These are phyloP conservation scores for Ochromonas danica DNA, from an alignment of 108 stramenopile species.

Conservation along the genomic window DNA sequence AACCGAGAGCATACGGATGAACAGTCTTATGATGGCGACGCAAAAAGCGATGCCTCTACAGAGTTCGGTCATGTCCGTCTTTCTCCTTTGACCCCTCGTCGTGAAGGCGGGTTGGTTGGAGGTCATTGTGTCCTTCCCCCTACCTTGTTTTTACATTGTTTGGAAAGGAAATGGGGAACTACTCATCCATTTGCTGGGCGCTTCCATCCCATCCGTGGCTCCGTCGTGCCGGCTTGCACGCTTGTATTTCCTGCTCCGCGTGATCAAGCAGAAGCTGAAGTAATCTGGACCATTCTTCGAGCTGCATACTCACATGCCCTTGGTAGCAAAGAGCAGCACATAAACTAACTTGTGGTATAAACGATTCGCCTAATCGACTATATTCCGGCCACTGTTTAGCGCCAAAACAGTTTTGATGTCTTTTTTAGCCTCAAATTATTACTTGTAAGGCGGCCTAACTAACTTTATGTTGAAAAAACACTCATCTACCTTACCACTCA, in stretches of 20 bases:
- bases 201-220: slow-evolving; percentile 1
- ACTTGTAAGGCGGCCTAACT: too few species aligned
- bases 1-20: too few species aligned
- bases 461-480: too few species aligned
- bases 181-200: slow-evolving; percentile 11
- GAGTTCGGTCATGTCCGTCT: not conserved
- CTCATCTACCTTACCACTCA: too few species aligned
- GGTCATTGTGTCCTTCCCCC: not conserved
- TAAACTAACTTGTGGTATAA: too few species aligned
- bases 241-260: not conserved
- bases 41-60: too few species aligned
- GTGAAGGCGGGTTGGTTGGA: not conserved
- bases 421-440: too few species aligned
- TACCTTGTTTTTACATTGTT: not conserved
- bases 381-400: too few species aligned
- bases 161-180: not conserved
- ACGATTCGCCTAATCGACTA: too few species aligned
- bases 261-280: not conserved
- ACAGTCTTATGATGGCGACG: too few species aligned
- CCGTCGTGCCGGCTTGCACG: not conserved
- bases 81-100: not conserved
- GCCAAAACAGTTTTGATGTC: too few species aligned
- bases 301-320: not conserved
- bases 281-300: not conserved
- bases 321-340: not conserved